Conservation (phyloP, 768 basidiomycete species). For the Tephrocybe sp. region DNA sequence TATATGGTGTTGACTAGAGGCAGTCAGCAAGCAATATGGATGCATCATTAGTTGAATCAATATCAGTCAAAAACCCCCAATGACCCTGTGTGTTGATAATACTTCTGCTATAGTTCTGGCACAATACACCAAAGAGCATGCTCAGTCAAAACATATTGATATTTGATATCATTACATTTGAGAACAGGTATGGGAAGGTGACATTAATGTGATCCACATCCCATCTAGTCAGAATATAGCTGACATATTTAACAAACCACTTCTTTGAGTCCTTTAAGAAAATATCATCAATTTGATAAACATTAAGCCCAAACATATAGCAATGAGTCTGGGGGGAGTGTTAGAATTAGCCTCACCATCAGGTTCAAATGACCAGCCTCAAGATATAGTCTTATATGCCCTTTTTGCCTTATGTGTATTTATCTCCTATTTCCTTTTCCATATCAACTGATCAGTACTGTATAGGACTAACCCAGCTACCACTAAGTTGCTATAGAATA, state of each 20-base stretch:
- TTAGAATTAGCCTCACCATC: too few relatives aligned
- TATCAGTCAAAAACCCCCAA: slow-evolving; percentile 1
- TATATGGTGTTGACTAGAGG: slow-evolving; percentile 29
- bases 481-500: too few relatives aligned
- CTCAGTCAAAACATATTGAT: slow-evolving; percentile 30
- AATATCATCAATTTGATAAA: neutral
- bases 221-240: slow-evolving; percentile 25
- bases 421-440: too few relatives aligned
- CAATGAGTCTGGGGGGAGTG: too few relatives aligned
- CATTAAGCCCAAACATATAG: too few relatives aligned
- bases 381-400: too few relatives aligned
- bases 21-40: slow-evolving; percentile 24
- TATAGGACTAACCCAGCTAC: too few relatives aligned
- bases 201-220: slow-evolving; percentile 7
- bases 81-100: slow-evolving; percentile 25
- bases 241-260: slow-evolving; percentile 32
- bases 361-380: too few relatives aligned
- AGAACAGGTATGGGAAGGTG: slow-evolving; percentile 16
- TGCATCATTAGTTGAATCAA: slow-evolving; percentile 20
- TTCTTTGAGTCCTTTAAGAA: slow-evolving; percentile 9
- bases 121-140: slow-evolving; percentile 24
- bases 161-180: slow-evolving; percentile 27
- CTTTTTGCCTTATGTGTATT: too few relatives aligned
- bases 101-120: slow-evolving; percentile 26
- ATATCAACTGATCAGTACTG: too few relatives aligned